Conservation (phyloP, 257 asterid species). For the Anisodus tanguticus region DNA sequence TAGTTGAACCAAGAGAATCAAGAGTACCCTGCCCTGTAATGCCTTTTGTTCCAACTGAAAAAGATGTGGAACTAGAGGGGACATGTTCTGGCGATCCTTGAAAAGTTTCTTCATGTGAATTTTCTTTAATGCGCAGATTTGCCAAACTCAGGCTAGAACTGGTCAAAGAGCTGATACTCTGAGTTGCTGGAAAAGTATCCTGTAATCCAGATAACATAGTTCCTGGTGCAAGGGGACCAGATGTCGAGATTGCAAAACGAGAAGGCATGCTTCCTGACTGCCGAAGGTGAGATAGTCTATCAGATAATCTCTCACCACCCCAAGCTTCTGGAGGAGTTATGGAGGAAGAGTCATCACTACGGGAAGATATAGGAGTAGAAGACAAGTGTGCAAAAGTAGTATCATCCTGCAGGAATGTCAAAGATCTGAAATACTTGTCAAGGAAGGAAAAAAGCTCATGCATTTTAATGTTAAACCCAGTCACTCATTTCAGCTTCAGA, state of each 20-base stretch:
- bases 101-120: slow-evolving; percentile 48
- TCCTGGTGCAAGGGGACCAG: slow-evolving; percentile 66
- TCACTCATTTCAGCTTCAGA: slow-evolving; percentile 1
- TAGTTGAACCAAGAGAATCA: slow-evolving; percentile 64
- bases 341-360: slow-evolving; percentile 63
- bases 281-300: slow-evolving; percentile 64
- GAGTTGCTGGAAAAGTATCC: slow-evolving; percentile 55
- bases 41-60: slow-evolving; percentile 54
- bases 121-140: slow-evolving; percentile 49
- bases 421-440: slow-evolving; percentile 14
- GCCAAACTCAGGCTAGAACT: slow-evolving; percentile 59
- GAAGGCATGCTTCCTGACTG: slow-evolving; percentile 71
- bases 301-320: slow-evolving; percentile 87
- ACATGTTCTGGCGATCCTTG: slow-evolving; percentile 55
- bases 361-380: slow-evolving; percentile 60
- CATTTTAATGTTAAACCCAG: slow-evolving; percentile 12
- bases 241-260: slow-evolving; percentile 59
- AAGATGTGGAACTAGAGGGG: slow-evolving; percentile 47
- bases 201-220: slow-evolving; percentile 64
- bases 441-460: background rate
- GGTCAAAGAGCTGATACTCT: slow-evolving; percentile 54
- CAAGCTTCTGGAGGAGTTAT: slow-evolving; percentile 95
- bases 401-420: slow-evolving; percentile 64
- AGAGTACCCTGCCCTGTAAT: slow-evolving; percentile 50
- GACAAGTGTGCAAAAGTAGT: slow-evolving; percentile 59